A percentile compares a stretch with the other conserved stretches of the same genome.
These are phyloP conservation scores for Blepharisma japonicum DNA, from an alignment of 73 alveolate genomes.

Conservation along the genomic window DNA sequence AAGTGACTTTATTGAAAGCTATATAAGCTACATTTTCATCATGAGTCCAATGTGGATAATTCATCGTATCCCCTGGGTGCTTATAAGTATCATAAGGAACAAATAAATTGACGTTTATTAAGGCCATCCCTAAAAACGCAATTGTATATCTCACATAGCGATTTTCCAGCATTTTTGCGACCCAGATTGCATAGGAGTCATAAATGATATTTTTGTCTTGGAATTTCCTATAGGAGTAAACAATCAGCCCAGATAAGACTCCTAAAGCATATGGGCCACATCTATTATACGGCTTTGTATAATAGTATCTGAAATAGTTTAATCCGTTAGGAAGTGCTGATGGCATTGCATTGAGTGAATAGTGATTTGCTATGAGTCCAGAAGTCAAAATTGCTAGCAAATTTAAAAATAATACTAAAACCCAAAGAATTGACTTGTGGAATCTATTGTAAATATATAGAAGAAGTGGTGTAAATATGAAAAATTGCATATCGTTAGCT, in stretches of 20 bases:
- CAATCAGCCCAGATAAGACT: constrained; percentile 27
- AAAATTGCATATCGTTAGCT: constrained; percentile 48
- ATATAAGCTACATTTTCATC: constrained; percentile 11
- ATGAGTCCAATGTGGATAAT: constrained; percentile 26
- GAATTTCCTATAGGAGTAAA: neutral
- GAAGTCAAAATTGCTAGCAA: neutral
- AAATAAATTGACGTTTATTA: constrained; percentile 14
- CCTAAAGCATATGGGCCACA: constrained; percentile 44
- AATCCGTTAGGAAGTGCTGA: neutral
- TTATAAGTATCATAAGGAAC: constrained; percentile 34
- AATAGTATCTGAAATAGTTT: neutral
- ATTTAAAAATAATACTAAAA: neutral
- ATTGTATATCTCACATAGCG: neutral
- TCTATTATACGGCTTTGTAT: constrained; percentile 42
- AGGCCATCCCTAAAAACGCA: neutral
- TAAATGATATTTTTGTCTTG: neutral
- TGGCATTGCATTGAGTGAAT: neutral
- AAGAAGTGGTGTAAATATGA: constrained; percentile 37
- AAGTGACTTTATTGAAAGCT: constrained; percentile 33
- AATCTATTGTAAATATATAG: neutral
- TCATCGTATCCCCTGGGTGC: neutral
- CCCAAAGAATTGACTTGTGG: neutral
- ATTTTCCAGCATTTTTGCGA: neutral
- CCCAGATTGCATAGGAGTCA: neutral
- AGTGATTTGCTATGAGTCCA: neutral